Evolutionary conservation across 345 rosid genomes (phyloP).

Genomic region (Salix exigua): DNA sequence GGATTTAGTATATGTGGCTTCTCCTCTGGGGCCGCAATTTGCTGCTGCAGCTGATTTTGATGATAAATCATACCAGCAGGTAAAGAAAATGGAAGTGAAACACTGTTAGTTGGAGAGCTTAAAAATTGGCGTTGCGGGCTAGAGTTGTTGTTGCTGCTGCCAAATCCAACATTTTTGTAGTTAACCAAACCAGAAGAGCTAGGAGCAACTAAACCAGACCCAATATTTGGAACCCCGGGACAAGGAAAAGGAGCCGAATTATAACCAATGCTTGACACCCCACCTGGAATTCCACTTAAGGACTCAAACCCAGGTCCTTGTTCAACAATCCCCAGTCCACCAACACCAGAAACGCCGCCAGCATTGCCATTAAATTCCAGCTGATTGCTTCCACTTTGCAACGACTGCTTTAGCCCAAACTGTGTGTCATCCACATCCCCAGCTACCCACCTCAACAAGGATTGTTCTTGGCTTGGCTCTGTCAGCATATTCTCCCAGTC

Average conservation of each 20-base stretch:
- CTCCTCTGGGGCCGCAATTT: slow-evolving; percentile 29
- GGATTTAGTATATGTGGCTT: slow-evolving; percentile 38
- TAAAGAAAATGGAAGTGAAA: slow-evolving; percentile 22
- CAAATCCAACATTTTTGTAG: slow-evolving; percentile 21
- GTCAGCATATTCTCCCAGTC: slow-evolving; percentile 55
- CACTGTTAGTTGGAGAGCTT: slow-evolving; percentile 17
- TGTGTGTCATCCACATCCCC: slow-evolving; percentile 49
- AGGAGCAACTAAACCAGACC: slow-evolving; percentile 18
- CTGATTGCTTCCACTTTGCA: slow-evolving; percentile 31
- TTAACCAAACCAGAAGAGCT: slow-evolving; percentile 23
- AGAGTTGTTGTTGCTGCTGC: slow-evolving; percentile 11
- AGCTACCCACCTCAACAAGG: slow-evolving; percentile 42
- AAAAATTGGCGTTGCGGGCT: slow-evolving; percentile 26
- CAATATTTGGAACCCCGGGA: slow-evolving; percentile 27
- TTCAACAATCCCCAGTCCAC: slow-evolving; percentile 37
- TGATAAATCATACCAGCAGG: slow-evolving; percentile 28
- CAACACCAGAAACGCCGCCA: background rate
- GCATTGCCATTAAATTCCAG: slow-evolving; percentile 39
- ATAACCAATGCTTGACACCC: slow-evolving; percentile 18
- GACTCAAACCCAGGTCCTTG: slow-evolving; percentile 32
- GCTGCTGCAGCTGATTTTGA: slow-evolving; percentile 24
- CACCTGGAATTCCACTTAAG: slow-evolving; percentile 16
- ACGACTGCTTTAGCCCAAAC: slow-evolving; percentile 33
- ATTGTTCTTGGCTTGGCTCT: slow-evolving; percentile 44
- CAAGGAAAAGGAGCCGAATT: slow-evolving; percentile 29